phyloP scores from a whole-genome alignment of 192 early-diverging fungal species.

The Thamnidium elegans region DNA sequence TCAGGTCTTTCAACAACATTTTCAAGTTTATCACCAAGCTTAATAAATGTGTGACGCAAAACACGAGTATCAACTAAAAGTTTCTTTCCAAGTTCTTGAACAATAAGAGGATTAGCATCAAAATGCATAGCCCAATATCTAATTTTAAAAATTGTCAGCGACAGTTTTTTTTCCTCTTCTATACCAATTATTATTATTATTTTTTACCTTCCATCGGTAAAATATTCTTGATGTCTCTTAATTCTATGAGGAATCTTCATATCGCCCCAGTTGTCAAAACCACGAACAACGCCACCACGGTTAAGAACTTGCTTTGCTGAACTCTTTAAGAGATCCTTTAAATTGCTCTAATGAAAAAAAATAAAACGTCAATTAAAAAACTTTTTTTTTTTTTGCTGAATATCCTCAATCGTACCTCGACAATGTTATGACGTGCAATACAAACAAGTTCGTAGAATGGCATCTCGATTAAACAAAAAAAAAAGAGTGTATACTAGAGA shows the following conservation, averaged over 20 bases:
- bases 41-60: conserved; percentile 69
- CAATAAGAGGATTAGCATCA: conserved; percentile 65
- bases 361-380: conserved; percentile 4
- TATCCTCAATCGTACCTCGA: conserved; percentile 42
- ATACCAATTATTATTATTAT: too few species aligned
- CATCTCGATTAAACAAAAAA: conserved; percentile 31
- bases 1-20: conserved; percentile 53
- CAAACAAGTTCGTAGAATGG: conserved; percentile 69
- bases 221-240: conserved; percentile 84
- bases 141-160: not conserved
- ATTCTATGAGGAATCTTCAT: conserved; percentile 80
- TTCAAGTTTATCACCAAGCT: conserved; percentile 62
- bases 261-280: conserved; percentile 73
- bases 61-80: conserved; percentile 70
- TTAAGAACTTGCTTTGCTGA: conserved; percentile 79
- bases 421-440: conserved; percentile 55
- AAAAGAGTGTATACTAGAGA: too few species aligned
- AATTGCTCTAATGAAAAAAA: conserved; percentile 47
- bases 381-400: not conserved
- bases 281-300: conserved; percentile 81
- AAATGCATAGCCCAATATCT: conserved; percentile 80
- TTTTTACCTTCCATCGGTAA: conserved; percentile 62
- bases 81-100: conserved; percentile 58
- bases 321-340: conserved; percentile 69
- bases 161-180: too few species aligned